Conservation (phyloP, 2,329 filamentous ascomycete genomes). For the Alternaria ventricosa region DNA sequence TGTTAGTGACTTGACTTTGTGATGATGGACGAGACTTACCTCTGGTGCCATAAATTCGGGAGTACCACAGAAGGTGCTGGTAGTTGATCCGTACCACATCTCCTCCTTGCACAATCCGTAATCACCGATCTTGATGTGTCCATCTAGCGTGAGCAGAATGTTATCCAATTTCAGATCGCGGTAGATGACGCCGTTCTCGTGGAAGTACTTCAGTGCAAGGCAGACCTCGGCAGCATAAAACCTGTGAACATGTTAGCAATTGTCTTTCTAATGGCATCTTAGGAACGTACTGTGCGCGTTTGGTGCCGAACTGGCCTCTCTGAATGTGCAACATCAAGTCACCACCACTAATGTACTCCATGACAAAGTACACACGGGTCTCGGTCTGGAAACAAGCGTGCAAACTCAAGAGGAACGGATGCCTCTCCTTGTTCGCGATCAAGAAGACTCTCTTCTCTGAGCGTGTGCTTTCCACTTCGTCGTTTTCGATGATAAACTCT, state of each 20-base stretch:
- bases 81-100: conserved; percentile 98
- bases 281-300: conserved; percentile 83
- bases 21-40: conserved; percentile 57
- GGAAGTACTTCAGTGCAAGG: conserved; percentile 97
- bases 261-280: too few relatives aligned
- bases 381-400: conserved; percentile 99
- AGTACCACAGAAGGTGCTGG: conserved; percentile 98
- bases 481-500: conserved; percentile 99
- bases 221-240: conserved; percentile 99
- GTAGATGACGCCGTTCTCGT: conserved; percentile 99
- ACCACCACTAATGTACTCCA: conserved; percentile 99
- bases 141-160: conserved; percentile 91
- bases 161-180: conserved; percentile 82
- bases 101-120: conserved; percentile 99
- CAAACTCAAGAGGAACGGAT: conserved; percentile 92
- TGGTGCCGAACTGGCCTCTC: conserved; percentile 92
- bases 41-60: conserved; percentile 99
- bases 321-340: conserved; percentile 99
- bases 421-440: conserved; percentile 94
- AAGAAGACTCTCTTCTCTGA: conserved; percentile 98
- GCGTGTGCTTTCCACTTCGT: conserved; percentile 96
- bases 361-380: conserved; percentile 97
- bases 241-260: conserved; percentile 53
- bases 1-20: neutral
- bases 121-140: conserved; percentile 98